Base-by-base conservation (phyloP, 2,329 filamentous ascomycete species). In the Claviceps pazoutovae region DNA sequence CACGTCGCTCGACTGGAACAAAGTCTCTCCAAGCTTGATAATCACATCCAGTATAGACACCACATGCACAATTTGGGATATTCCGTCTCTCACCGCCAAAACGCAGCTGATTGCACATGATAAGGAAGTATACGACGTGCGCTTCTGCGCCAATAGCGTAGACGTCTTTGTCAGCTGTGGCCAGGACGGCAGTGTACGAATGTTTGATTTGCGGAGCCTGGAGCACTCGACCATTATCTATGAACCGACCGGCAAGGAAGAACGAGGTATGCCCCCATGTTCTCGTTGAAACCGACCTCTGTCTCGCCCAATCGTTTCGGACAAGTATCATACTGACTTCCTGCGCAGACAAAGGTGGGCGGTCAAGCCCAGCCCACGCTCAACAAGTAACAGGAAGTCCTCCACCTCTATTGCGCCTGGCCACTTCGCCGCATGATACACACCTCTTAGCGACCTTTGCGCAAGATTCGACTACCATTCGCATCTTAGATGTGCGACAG, bases 191-290 rank as follows among this genome's bases (percentile, higher is more conserved):
- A 97, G 91, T 66, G 93, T 98, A 26, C 82, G 93, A 60, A 98
- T 98, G 93, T 98, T 98, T 68, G 93, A 98, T 68, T 74, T 98
- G 55, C 82, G 93, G 63, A 97, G 91, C 66, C 72, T 98, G 50
- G 93, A 98, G 66, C 93, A 98, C 67, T 96, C 90, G 58, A 98
- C 93, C 49, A 98, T 98, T 66, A 98, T 98, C 57, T 98, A 98
- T 66, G 93, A 98, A 68, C 93, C 93, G 4, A 91, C 88, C 0
- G 86, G 89, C 58, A 96, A 96, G 70, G 83, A 84, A 55, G 80
- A 84, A 45, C 71, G 80, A 73, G 78, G 86, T 88, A 72, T 57
- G 71, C 63, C 21, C 34, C 11, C 23, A 21, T 16, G 8, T 36
- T 19, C 9, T 48, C 21, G 21, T 51, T 17, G 21, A 14, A 13